Base-by-base conservation (phyloP, 2,329 filamentous ascomycete species). In the Colletotrichum eleusines region DNA sequence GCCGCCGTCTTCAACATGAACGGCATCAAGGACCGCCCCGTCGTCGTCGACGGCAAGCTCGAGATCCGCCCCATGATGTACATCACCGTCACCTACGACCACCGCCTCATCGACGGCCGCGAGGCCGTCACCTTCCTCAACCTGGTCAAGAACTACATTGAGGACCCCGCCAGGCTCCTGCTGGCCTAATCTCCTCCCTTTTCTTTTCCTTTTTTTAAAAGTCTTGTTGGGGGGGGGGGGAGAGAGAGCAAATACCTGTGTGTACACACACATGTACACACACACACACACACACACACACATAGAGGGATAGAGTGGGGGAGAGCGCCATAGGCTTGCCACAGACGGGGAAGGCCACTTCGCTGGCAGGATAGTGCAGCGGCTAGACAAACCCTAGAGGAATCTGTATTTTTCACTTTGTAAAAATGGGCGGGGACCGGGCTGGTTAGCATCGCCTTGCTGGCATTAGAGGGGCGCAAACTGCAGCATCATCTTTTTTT, bases 1-100 rank as follows among this genome's bases (percentile, higher is more conserved):
- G 89, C 91, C 9, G 76, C 77, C 18, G 82, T 89, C 58, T 90
- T 90, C 81, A 90, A 89, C 76, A 82, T 90, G 80, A 89, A 90
- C 76, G 80, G 89, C 4, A 83, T 82, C 60, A 88, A 88, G 69
- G 80, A 83, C n/a, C 80, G 83, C 63, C 86, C 90, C 74, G 82
- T 82, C 58, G 87, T 88, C 26, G 87, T 83, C 75, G 87, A 91
- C 77, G 88, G 90, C 75, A 89, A 78, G 48, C 76, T 75, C 33
- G 76, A 75, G 48, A 79, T 79, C 26, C 72, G 88, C 83, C 76
- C 76, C 44, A 88, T 74, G 81, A 79, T 64, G 89, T 88, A 72
- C 80, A 83, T 72, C 84, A 90, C 74, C 76, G 73, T 78, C 71
- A 79, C 89, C 44, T 90, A 88, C 75, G 86, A 84, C 33, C 85